These are phyloP conservation scores for Penicillium psychrosexuale DNA, from an alignment of 2,329 filamentous ascomycete species.

Conservation along the genomic window DNA sequence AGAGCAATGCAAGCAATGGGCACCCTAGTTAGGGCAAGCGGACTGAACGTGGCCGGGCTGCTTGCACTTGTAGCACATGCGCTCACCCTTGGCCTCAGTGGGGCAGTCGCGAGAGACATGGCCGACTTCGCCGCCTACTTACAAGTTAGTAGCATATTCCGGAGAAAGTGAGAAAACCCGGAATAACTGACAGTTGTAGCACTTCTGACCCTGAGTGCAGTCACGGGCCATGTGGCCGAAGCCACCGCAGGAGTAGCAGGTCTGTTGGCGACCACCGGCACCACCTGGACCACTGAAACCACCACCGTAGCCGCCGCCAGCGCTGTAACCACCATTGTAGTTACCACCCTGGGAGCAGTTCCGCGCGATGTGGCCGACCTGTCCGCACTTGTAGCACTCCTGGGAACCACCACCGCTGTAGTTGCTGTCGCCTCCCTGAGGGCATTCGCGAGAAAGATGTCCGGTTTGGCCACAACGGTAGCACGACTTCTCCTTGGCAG, in stretches of 20 bases:
- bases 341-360: slow-evolving; percentile 54
- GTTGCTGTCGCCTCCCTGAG: slow-evolving; percentile 48
- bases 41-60: slow-evolving; percentile 87
- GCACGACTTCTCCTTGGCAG: slow-evolving; percentile 77
- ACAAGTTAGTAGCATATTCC: slow-evolving; percentile 4
- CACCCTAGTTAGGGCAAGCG: slow-evolving; percentile 76
- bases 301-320: slow-evolving; percentile 49
- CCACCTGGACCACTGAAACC: slow-evolving; percentile 50
- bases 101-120: slow-evolving; percentile 96
- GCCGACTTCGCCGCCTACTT: slow-evolving; percentile 73
- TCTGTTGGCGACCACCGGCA: slow-evolving; percentile 64
- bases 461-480: slow-evolving; percentile 69
- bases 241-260: slow-evolving; percentile 97
- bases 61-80: slow-evolving; percentile 97
- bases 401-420: slow-evolving; percentile 51
- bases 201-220: slow-evolving; percentile 98
- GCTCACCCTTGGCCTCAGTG: slow-evolving; percentile 84
- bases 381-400: slow-evolving; percentile 98
- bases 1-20: slow-evolving; percentile 22
- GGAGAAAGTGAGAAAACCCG: neutral
- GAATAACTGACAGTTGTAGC: slow-evolving; percentile 81
- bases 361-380: slow-evolving; percentile 91
- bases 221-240: slow-evolving; percentile 97
- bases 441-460: slow-evolving; percentile 81
- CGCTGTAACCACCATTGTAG: slow-evolving; percentile 46